phyloP scores from a whole-genome alignment of 306 rosid species.

The Calophaca sinica region DNA sequence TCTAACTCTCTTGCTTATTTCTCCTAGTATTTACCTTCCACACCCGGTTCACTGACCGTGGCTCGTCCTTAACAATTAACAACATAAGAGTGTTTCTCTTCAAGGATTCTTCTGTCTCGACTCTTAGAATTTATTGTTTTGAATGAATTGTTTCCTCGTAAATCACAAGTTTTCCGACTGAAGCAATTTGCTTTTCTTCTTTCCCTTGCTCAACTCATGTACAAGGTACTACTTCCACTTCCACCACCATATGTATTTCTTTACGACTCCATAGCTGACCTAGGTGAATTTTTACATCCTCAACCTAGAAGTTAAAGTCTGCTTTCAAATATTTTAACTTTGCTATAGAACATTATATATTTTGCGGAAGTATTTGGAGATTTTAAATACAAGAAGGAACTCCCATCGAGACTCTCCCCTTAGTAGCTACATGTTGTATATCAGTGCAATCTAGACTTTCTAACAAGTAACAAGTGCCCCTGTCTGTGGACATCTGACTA shows the following conservation, averaged over 20 bases:
- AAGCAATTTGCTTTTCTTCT: constrained; percentile 19
- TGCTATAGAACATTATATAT: not conserved
- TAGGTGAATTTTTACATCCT: constrained; percentile 16
- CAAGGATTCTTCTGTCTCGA: constrained; percentile 28
- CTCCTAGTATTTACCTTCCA: constrained; percentile 1
- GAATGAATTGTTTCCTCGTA: constrained; percentile 26
- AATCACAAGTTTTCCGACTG: constrained; percentile 18
- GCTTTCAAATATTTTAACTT: constrained; percentile 11
- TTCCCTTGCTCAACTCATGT: too few relatives aligned
- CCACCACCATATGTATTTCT: constrained; percentile 2
- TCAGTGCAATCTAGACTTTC: constrained; percentile 30
- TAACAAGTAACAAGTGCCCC: too few relatives aligned
- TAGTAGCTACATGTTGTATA: not conserved
- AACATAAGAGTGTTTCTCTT: too few relatives aligned
- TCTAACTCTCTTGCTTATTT: constrained; percentile 15
- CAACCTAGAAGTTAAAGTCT: constrained; percentile 8
- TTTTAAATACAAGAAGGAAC: not conserved
- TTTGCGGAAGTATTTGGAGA: constrained; percentile 7
- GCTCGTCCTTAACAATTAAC: too few relatives aligned
- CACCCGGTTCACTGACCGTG: not conserved
- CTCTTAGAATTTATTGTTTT: constrained; percentile 17
- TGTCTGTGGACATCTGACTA: constrained; percentile 23
- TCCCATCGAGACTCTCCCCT: too few relatives aligned
- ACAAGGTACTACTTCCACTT: too few relatives aligned
- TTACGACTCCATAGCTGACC: constrained; percentile 8